phyloP scores from a whole-genome alignment of 2,329 filamentous ascomycete species.

The Onygenales sp. region DNA sequence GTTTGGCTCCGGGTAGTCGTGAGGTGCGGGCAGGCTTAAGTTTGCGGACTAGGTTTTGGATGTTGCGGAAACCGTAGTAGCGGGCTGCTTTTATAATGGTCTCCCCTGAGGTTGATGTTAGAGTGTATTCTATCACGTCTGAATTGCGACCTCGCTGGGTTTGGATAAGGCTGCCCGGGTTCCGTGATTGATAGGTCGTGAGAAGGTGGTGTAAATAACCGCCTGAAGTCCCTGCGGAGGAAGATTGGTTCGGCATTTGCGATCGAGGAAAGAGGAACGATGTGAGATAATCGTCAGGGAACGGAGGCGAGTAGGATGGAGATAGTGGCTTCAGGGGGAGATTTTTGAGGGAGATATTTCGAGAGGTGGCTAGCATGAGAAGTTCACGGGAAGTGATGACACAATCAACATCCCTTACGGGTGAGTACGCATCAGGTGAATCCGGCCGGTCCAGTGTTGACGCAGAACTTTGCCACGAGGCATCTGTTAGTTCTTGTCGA shows the following conservation, averaged over 20 bases:
- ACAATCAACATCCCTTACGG: slow-evolving; percentile 84
- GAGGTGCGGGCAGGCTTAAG: slow-evolving; percentile 72
- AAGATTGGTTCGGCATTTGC: slow-evolving; percentile 29
- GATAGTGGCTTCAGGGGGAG: slow-evolving; percentile 53
- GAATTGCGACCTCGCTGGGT: slow-evolving; percentile 71
- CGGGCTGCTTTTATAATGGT: slow-evolving; percentile 69
- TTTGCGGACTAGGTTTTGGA: slow-evolving; percentile 91
- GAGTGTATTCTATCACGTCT: slow-evolving; percentile 78
- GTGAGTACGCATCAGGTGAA: slow-evolving; percentile 28
- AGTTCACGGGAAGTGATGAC: slow-evolving; percentile 96
- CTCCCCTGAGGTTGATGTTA: slow-evolving; percentile 49
- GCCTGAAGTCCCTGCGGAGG: slow-evolving; percentile 67
- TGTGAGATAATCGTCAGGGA: slow-evolving; percentile 64
- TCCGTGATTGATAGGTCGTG: slow-evolving; percentile 57
- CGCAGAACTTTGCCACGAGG: slow-evolving; percentile 49
- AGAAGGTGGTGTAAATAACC: slow-evolving; percentile 84
- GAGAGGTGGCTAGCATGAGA: slow-evolving; percentile 74
- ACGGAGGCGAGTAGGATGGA: slow-evolving; percentile 41
- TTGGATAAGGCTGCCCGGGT: slow-evolving; percentile 63
- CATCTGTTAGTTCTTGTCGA: slow-evolving; percentile 79
- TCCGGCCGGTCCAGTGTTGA: slow-evolving; percentile 22
- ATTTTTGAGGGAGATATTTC: slow-evolving; percentile 65
- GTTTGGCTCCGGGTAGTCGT: slow-evolving; percentile 65
- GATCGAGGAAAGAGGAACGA: slow-evolving; percentile 60
- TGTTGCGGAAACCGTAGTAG: slow-evolving; percentile 97